These are phyloP conservation scores for Flaveria floridana DNA, from an alignment of 140 eudicot species.

Conservation along the genomic window DNA sequence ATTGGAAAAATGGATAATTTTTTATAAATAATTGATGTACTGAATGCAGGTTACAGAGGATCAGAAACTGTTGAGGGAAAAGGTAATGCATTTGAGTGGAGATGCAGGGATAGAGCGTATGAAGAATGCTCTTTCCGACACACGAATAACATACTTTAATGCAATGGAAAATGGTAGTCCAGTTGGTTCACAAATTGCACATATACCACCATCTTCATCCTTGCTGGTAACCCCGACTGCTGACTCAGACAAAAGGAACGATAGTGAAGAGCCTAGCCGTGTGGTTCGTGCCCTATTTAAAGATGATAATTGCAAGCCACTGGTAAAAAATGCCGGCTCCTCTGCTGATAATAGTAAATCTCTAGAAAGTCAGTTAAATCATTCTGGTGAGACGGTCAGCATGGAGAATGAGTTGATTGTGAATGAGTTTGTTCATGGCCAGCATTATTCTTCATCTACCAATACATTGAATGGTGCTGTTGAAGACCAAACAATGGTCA, in stretches of 20 bases:
- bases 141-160: conserved; percentile 60
- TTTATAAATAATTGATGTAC: not conserved
- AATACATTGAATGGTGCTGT: conserved; percentile 33
- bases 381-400: conserved; percentile 42
- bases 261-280: conserved; percentile 30
- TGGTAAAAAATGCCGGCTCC: conserved; percentile 35
- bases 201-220: conserved; percentile 45
- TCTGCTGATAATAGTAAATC: conserved; percentile 32
- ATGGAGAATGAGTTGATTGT: conserved; percentile 79
- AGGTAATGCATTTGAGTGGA: conserved; percentile 78
- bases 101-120: conserved; percentile 83
- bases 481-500: conserved; percentile 41
- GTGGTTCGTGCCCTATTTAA: conserved; percentile 74
- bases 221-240: conserved; percentile 28
- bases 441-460: conserved; percentile 41
- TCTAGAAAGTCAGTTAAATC: conserved; percentile 14
- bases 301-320: conserved; percentile 38
- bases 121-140: conserved; percentile 63
- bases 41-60: conserved; percentile 76
- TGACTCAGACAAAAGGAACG: conserved; percentile 39
- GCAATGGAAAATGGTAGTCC: conserved; percentile 71
- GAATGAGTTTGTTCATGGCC: conserved; percentile 77
- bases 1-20: not conserved
- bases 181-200: conserved; percentile 51
- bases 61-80: conserved; percentile 83